Percentiles rank a stretch among this genome's conserved stretches.
These are phyloP conservation scores for Fallopia convolvulus DNA, from an alignment of 148 eudicot genomes.

Conservation along the genomic window DNA sequence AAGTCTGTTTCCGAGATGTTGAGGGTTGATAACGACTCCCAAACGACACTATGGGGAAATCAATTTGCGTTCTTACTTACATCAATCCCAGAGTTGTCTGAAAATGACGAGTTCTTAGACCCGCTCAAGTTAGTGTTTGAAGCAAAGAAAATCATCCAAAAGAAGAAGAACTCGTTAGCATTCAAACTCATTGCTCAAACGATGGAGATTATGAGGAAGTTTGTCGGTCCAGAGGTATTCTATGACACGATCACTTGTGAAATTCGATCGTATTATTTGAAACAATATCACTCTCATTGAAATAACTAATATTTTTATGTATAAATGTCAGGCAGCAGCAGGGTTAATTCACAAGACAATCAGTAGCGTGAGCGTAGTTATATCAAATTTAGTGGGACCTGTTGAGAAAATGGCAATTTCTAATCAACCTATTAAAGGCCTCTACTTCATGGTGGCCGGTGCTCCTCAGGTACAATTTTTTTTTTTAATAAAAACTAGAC, in stretches of 20 bases:
- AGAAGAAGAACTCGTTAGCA: conserved; percentile 55
- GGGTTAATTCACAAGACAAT: conserved; percentile 29
- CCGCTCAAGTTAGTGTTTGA: conserved; percentile 42
- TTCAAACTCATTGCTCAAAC: conserved; percentile 63
- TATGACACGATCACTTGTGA: too few species aligned
- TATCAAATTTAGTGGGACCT: conserved; percentile 58
- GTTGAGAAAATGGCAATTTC: conserved; percentile 46
- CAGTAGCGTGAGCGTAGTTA: conserved; percentile 39
- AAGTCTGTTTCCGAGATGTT: conserved; percentile 68
- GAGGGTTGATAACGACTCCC: conserved; percentile 4
- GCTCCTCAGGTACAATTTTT: conserved; percentile 39
- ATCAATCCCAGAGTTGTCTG: conserved; percentile 30
- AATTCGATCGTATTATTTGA: too few species aligned
- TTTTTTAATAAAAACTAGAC: too few species aligned
- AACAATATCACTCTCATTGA: too few species aligned
- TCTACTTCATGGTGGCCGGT: conserved; percentile 54
- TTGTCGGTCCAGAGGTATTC: conserved; percentile 82
- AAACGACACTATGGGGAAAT: conserved; percentile 66
- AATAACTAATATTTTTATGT: too few species aligned
- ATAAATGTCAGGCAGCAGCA: conserved; percentile 34
- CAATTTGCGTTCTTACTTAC: conserved; percentile 73
- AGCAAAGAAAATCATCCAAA: conserved; percentile 42
- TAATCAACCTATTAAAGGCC: conserved; percentile 46
- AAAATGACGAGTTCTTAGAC: conserved; percentile 10
- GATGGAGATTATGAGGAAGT: conserved; percentile 43